Evolutionary conservation across 768 basidiomycete genomes (phyloP), one percentile per base, ranked within the genome.

Genomic region (Amanita thiersii): DNA sequence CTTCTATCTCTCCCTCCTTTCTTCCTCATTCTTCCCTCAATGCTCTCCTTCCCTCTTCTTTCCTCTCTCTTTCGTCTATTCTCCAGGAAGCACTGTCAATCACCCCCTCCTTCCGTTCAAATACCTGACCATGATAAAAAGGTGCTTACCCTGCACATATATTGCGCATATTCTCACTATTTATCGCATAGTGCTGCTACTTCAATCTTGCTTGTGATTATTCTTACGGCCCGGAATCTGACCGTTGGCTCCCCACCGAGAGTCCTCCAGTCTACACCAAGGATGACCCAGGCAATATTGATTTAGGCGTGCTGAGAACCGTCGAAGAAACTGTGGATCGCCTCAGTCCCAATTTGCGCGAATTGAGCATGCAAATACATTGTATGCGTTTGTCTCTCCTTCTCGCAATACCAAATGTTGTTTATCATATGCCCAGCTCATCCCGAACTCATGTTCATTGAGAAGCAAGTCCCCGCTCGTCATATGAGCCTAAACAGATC

Each of bases 341-440:
- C 39, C 60, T 82, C 10, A 65, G 68, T 40, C 47, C 64, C 4
- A 59, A 73, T 38, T 65, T 90, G 29, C 73, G 84, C 18, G 56
- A 70, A 17, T 61, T 90, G 29, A 87, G 85, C 53, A 55, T 86
- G 47, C 63, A 75, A 20, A 85, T 90, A 25, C 85, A 86, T 52
- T 71, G 86, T 87, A 54, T 46, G 72, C 47, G 18, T 32, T 15
- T 6, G 26, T 17, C 19, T 23, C 5, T 15, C 11, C n/a, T n/a
- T n/a, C n/a, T n/a, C n/a, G n/a, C n/a, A n/a, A n/a, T n/a, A n/a
- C n/a, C n/a, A n/a, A n/a, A n/a, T n/a, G n/a, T n/a, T n/a, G n/a
- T 29, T n/a, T 14, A 28, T 25, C 9, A 15, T 21, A 44, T 8
- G 15, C 30, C 21, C 9, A 21, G 36, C 39, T 33, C 32, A 82